These are phyloP conservation scores for Violaceomyces palustris DNA, from an alignment of 1,284 basidiomycete genomes.

Conservation along the genomic window DNA sequence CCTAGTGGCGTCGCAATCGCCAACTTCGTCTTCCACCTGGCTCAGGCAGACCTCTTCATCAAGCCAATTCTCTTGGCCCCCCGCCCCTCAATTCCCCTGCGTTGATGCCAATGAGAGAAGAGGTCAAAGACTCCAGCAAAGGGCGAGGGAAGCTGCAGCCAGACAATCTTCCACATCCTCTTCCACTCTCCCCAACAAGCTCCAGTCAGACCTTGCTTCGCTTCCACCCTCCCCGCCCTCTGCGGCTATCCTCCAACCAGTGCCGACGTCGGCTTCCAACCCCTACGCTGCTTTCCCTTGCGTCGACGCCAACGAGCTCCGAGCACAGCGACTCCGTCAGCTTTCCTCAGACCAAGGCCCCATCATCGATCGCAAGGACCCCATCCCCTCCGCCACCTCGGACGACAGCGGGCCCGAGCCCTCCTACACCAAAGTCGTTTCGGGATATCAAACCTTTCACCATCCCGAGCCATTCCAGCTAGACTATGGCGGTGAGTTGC, in stretches of 20 bases:
- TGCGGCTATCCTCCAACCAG: slow-evolving; percentile 6
- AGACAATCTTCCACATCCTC: too few relatives aligned
- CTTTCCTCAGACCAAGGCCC: slow-evolving; percentile 12
- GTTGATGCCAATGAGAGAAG: slow-evolving; percentile 47
- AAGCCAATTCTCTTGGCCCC: too few relatives aligned
- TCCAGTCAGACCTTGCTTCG: too few relatives aligned
- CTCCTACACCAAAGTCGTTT: slow-evolving; percentile 54
- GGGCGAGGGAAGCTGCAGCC: slow-evolving; percentile 1
- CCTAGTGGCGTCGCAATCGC: too few relatives aligned
- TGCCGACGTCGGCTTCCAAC: slow-evolving; percentile 7
- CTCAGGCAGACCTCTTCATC: too few relatives aligned
- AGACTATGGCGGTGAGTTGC: slow-evolving; percentile 67
- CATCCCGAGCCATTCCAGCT: slow-evolving; percentile 63
- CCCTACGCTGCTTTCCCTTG: slow-evolving; percentile 41
- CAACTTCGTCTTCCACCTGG: too few relatives aligned
- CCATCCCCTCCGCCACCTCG: not conserved
- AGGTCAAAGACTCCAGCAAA: slow-evolving; percentile 18
- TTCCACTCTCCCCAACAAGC: too few relatives aligned
- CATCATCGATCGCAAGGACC: not conserved
- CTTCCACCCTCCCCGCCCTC: too few relatives aligned
- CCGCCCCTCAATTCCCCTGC: slow-evolving; percentile 42
- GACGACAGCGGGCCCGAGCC: slow-evolving; percentile 54
- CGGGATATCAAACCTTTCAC: slow-evolving; percentile 53
- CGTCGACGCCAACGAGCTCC: slow-evolving; percentile 48
- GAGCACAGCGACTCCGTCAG: slow-evolving; percentile 30